phyloP scores from a whole-genome alignment of 1,284 basidiomycete species.

The Cutaneotrichosporon cutaneum region DNA sequence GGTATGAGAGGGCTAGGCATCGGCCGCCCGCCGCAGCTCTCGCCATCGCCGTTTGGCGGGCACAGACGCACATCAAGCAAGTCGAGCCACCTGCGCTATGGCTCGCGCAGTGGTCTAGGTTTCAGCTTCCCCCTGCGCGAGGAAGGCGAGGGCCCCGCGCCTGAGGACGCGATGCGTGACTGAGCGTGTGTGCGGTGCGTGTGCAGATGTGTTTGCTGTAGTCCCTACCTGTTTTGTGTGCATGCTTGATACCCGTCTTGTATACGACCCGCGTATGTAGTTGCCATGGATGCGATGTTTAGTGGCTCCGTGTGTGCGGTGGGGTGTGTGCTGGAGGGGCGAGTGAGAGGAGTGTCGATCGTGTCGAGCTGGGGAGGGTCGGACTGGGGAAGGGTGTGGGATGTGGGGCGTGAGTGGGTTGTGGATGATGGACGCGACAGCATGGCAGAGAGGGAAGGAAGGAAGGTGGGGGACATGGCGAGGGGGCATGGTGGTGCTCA shows the following conservation, averaged over 20 bases:
- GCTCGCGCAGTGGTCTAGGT: conserved; percentile 33
- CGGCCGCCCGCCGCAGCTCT: conserved; percentile 31
- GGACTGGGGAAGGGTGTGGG: too few species aligned
- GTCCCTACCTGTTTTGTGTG: not conserved
- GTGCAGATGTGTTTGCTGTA: not conserved
- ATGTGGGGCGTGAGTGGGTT: too few species aligned
- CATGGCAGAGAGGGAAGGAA: too few species aligned
- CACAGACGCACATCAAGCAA: conserved; percentile 30
- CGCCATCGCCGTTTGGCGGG: conserved; percentile 36
- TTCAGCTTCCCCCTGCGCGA: conserved; percentile 26
- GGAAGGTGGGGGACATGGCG: too few species aligned
- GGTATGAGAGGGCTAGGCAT: conserved; percentile 25
- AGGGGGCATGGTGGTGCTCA: too few species aligned
- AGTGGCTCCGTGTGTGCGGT: not conserved
- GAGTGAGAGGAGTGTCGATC: not conserved
- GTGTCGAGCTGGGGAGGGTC: too few species aligned
- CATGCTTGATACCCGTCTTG: not conserved
- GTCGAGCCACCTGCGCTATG: conserved; percentile 35
- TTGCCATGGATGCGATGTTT: not conserved
- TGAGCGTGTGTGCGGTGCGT: not conserved
- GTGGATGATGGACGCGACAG: too few species aligned
- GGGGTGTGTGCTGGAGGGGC: not conserved
- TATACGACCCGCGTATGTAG: not conserved
- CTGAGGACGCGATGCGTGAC: not conserved
- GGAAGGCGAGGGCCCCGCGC: conserved; percentile 20